Conservation (phyloP, 2,329 filamentous ascomycete genomes). For the Colletotrichum agaves region DNA sequence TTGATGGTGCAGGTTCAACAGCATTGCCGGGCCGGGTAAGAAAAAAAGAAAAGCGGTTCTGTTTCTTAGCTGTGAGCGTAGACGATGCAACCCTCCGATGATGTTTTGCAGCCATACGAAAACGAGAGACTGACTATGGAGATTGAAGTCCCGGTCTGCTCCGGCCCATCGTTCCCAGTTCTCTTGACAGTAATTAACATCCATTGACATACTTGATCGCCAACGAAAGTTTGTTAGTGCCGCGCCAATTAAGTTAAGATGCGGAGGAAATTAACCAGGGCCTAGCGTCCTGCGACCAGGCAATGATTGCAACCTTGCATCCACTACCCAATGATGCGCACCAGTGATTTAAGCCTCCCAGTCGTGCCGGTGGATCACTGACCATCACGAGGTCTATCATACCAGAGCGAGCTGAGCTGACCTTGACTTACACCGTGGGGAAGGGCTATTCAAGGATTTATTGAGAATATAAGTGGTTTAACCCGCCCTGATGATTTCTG, state of each 20-base stretch:
- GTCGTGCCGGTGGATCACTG: background rate
- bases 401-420: background rate
- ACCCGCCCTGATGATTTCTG: no score
- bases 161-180: background rate
- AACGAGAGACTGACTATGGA: background rate
- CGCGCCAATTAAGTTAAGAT: constrained; percentile 23
- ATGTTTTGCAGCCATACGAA: background rate
- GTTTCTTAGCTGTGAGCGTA: no score
- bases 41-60: no score
- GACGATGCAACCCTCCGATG: background rate
- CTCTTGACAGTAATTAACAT: background rate
- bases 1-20: no score
- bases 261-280: constrained; percentile 2
- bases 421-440: background rate
- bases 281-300: background rate
- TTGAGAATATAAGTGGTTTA: background rate
- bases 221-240: background rate
- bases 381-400: background rate
- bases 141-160: background rate
- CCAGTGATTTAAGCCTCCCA: constrained; percentile 16
- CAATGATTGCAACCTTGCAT: constrained; percentile 25
- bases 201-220: background rate
- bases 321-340: constrained; percentile 24
- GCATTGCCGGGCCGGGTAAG: no score
- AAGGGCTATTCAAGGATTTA: background rate